phyloP scores from a whole-genome alignment of 208 protist genomes.

The Zelonia costaricensis region DNA sequence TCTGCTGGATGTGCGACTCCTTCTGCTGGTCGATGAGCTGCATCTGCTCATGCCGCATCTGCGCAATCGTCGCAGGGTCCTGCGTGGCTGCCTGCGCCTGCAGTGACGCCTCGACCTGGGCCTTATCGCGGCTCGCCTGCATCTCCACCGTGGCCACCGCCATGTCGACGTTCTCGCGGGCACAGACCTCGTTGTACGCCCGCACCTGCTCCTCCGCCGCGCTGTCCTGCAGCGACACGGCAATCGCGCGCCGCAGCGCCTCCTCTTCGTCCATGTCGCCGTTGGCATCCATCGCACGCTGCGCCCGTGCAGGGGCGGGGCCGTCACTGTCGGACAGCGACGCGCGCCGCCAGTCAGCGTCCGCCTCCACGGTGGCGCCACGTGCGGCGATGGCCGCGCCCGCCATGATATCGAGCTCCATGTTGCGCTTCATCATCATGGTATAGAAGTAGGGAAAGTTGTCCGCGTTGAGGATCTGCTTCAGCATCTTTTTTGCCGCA shows the following conservation, averaged over 20 bases:
- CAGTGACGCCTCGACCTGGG: slow-evolving; percentile 67
- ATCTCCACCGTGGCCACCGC: slow-evolving; percentile 34
- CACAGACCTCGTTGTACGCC: slow-evolving; percentile 68
- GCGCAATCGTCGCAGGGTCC: slow-evolving; percentile 8
- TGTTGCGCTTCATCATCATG: slow-evolving; percentile 92
- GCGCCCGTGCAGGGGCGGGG: slow-evolving; percentile 1
- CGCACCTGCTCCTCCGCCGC: slow-evolving; percentile 32
- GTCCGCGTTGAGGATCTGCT: slow-evolving; percentile 80
- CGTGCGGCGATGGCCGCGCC: slow-evolving; percentile 36
- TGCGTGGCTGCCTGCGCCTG: slow-evolving; percentile 39
- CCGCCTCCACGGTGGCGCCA: slow-evolving; percentile 7
- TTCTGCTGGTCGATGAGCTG: slow-evolving; percentile 47
- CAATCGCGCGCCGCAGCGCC: slow-evolving; percentile 72
- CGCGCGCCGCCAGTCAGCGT: not conserved
- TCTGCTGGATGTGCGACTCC: slow-evolving; percentile 46
- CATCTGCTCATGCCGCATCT: slow-evolving; percentile 37
- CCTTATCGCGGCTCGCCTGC: slow-evolving; percentile 64
- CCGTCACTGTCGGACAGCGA: slow-evolving; percentile 1
- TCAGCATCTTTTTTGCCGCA: slow-evolving; percentile 51
- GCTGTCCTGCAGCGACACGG: slow-evolving; percentile 64
- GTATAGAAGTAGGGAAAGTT: slow-evolving; percentile 89
- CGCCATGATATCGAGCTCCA: slow-evolving; percentile 90
- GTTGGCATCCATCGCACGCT: slow-evolving; percentile 38
- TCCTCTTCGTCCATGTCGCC: slow-evolving; percentile 74
- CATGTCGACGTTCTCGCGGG: slow-evolving; percentile 71